A percentile compares a stretch with the other conserved stretches of the same genome.
These are phyloP conservation scores for Phytophthora brassicae DNA, from an alignment of 352 stramenopile species.

Conservation along the genomic window DNA sequence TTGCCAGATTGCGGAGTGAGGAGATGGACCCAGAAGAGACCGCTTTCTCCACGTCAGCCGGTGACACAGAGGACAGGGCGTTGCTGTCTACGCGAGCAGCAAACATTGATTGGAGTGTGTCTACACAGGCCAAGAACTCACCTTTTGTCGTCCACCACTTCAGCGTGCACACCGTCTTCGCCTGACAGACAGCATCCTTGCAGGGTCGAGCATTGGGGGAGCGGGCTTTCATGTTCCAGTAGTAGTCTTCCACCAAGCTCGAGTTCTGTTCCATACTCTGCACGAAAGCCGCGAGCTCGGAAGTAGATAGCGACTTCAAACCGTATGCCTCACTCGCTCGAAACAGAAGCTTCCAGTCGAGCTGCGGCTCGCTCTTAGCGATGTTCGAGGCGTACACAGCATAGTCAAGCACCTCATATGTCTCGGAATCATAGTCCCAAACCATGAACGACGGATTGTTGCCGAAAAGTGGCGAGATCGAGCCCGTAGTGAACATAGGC, in stretches of 20 bases:
- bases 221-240: conserved; percentile 85
- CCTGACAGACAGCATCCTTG: conserved; percentile 44
- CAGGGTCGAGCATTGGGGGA: conserved; percentile 55
- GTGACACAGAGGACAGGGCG: conserved; percentile 1
- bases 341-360: conserved; percentile 68
- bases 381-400: conserved; percentile 80
- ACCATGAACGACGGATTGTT: conserved; percentile 93
- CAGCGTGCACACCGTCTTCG: conserved; percentile 72
- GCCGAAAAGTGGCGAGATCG: conserved; percentile 89
- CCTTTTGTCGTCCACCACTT: conserved; percentile 83
- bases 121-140: conserved; percentile 70
- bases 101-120: conserved; percentile 23
- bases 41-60: conserved; percentile 3
- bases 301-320: conserved; percentile 47
- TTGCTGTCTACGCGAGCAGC: neutral
- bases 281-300: conserved; percentile 47
- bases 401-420: conserved; percentile 80
- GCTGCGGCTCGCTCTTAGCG: conserved; percentile 42
- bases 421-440: conserved; percentile 76
- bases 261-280: conserved; percentile 49
- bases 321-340: conserved; percentile 61
- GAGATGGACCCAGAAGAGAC: conserved; percentile 11
- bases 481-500: conserved; percentile 85
- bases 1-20: conserved; percentile 7
- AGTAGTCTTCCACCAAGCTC: conserved; percentile 68